A percentile compares a stretch with the other conserved stretches of the same genome.
These are phyloP conservation scores for Globisporangium lucens DNA, from an alignment of 352 stramenopile species.

Conservation along the genomic window DNA sequence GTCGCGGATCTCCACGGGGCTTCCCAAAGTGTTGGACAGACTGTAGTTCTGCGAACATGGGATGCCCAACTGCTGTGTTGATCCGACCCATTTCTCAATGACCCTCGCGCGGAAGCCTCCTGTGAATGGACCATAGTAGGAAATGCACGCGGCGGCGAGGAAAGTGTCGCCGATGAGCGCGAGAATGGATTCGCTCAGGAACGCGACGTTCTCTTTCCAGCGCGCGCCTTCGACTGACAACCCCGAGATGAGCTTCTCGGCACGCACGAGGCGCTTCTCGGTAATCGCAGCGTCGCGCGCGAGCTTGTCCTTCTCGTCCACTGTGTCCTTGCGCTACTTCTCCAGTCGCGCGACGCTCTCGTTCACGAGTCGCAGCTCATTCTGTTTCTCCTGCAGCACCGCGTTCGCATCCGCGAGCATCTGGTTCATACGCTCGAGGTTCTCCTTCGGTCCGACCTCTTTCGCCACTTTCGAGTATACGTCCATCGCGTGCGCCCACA, in stretches of 20 bases:
- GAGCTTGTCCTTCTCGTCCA: conserved; percentile 91
- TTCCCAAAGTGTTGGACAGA: conserved; percentile 77
- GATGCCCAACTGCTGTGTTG: conserved; percentile 62
- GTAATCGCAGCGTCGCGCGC: conserved; percentile 85
- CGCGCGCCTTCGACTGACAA: conserved; percentile 89
- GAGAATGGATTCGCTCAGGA: conserved; percentile 73
- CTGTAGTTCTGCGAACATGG: conserved; percentile 74
- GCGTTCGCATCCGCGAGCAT: conserved; percentile 88
- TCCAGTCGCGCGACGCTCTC: conserved; percentile 89
- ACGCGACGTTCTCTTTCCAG: conserved; percentile 89
- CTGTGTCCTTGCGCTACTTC: conserved; percentile 87
- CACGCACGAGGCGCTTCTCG: conserved; percentile 84
- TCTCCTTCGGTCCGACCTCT: conserved; percentile 90
- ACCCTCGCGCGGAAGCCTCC: conserved; percentile 81
- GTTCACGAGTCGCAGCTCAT: conserved; percentile 86
- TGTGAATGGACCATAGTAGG: conserved; percentile 94
- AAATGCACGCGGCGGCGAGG: conserved; percentile 89
- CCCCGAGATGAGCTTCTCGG: conserved; percentile 90
- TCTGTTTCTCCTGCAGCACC: conserved; percentile 84
- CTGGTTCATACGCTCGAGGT: conserved; percentile 90
- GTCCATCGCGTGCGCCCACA: conserved; percentile 95
- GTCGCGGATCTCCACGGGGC: conserved; percentile 89
- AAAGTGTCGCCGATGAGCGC: conserved; percentile 92
- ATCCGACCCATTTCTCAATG: conserved; percentile 65
- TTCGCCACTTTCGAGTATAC: conserved; percentile 95